Base-by-base conservation (phyloP, 805 yeast species). In the Saccharomycopsis oosterbeekiorum region DNA sequence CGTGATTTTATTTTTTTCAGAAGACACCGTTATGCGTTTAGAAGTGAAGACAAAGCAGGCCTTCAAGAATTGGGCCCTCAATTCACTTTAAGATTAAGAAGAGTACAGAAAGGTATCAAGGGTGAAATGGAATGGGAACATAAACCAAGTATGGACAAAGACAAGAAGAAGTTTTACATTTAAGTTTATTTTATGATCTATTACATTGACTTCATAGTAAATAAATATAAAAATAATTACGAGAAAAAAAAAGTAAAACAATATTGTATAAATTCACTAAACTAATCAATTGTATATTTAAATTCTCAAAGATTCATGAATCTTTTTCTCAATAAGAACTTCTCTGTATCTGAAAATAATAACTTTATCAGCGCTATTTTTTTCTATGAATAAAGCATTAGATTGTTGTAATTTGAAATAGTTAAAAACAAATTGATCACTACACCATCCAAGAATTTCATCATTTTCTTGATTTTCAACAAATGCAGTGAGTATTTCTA, bases 91-190 rank as follows among this genome's bases (percentile, higher is more conserved):
- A 86, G 88, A 70, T 75, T 94, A 67, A 83, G 97, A 73, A 80
- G 98, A 69, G 77, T 94, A 62, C 98, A 93, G 73, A 87, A 84
- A 75, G 99, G 98, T 59, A 80, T 94, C 68, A 85, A 85, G 70
- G 96, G 90, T 67, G 98, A 93, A 69, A 79, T 88, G 34, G 97
- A 90, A 69, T 93, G 98, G 97, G 97, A 94, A 74, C 96, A 91
- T 75, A 83, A 89, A 67, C 86, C 97, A 2, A 96, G 89, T 66
- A 92, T 94, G 98, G 98, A 94, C 73, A 86, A 87, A 69, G 97
- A 93, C 73, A 93, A 92, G 84, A 85, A 85, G 75, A 91, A 89
- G 81, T 93, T 93, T 71, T 86, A 90, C 70, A 75, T 93, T 67
- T 93, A 76, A 58, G 36, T 17, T 10, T 39, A 9, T 19, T 29